Conservation (phyloP, 805 yeast genomes). For the Brettanomyces nanus region DNA sequence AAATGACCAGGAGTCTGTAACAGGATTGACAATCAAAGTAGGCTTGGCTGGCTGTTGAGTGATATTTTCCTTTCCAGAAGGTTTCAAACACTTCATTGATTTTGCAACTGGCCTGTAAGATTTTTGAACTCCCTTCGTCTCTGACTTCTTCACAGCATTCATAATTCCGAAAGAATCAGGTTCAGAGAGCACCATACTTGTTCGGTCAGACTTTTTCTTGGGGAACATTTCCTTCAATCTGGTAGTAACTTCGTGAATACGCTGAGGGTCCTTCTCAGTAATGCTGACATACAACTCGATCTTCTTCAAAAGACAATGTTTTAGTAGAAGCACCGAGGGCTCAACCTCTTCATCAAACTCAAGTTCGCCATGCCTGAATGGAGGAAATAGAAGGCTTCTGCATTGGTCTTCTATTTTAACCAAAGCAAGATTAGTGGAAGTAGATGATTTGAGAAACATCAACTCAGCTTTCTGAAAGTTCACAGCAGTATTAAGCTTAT, state of each 20-base stretch:
- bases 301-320: conserved; percentile 7
- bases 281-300: conserved; percentile 9
- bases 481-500: conserved; percentile 13
- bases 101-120: not conserved
- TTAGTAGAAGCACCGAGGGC: conserved; percentile 12
- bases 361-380: conserved; percentile 24
- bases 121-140: not conserved
- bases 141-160: not conserved
- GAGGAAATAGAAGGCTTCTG: conserved; percentile 27
- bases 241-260: not conserved
- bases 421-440: conserved; percentile 17
- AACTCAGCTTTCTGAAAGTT: conserved; percentile 15
- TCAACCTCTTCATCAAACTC: conserved; percentile 13
- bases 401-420: conserved; percentile 23
- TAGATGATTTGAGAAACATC: conserved; percentile 8
- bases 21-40: not conserved
- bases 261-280: conserved; percentile 1
- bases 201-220: not conserved
- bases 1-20: not conserved
- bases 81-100: not conserved
- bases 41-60: not conserved
- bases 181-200: not conserved
- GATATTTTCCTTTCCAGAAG: not conserved
- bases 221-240: conserved; percentile 9
- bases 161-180: not conserved